phyloP scores from a whole-genome alignment of 75 land plant genomes.

The Cryptomeria japonica region DNA sequence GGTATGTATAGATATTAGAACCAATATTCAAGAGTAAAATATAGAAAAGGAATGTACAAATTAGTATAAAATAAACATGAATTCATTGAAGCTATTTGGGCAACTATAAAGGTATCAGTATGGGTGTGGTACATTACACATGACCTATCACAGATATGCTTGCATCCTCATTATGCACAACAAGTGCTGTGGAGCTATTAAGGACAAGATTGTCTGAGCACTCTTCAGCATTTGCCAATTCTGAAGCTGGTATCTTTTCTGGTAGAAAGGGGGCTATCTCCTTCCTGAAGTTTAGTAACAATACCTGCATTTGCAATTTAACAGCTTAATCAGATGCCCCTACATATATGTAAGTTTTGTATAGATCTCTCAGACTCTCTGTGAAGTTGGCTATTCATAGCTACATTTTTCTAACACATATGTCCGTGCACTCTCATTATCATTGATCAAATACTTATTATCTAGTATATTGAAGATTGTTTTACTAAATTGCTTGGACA shows the following conservation, averaged over 20 bases:
- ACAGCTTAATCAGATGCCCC: neutral
- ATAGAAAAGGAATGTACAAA: neutral
- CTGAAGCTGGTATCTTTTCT: neutral
- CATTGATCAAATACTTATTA: neutral
- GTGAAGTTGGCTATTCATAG: neutral
- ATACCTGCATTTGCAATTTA: constrained; percentile 48
- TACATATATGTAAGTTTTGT: neutral
- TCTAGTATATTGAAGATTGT: neutral
- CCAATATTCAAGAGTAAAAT: neutral
- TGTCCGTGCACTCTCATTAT: neutral
- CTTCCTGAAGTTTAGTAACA: constrained; percentile 85
- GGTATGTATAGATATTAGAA: neutral
- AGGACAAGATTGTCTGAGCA: constrained; percentile 84
- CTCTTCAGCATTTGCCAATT: constrained; percentile 46
- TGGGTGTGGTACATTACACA: constrained; percentile 45
- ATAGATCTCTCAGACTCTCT: neutral
- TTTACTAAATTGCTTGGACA: neutral
- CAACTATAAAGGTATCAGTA: constrained; percentile 3
- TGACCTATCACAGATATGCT: constrained; percentile 72
- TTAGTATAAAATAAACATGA: neutral
- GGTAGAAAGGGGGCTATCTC: constrained; percentile 81
- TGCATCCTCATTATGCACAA: constrained; percentile 97
- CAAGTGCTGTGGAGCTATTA: constrained; percentile 56
- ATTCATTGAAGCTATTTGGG: neutral
- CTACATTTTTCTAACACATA: neutral